phyloP scores from a whole-genome alignment of 805 yeast species.

The Myxozyma neotropica region DNA sequence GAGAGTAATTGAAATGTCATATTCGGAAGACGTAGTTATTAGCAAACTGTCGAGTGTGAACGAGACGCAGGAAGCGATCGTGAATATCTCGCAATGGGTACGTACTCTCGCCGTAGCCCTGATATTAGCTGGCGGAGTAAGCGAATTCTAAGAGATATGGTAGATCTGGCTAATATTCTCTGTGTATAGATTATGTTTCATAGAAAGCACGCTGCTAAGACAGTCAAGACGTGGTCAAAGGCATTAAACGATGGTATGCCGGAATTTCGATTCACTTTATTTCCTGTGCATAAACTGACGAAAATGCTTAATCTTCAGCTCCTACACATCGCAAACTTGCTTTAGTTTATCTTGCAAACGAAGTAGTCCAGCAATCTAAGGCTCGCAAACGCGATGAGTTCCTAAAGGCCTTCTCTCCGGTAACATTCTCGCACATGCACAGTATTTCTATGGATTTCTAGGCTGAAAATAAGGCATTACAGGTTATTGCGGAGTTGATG shows the following conservation, averaged over 20 bases:
- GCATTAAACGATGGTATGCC: conserved; percentile 40
- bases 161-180: too few species aligned
- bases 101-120: conserved; percentile 30
- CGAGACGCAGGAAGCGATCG: conserved; percentile 73
- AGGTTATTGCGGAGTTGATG: conserved; percentile 45
- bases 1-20: conserved; percentile 46
- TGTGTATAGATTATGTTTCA: conserved; percentile 56
- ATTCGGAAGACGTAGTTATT: conserved; percentile 53
- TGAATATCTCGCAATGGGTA: conserved; percentile 73
- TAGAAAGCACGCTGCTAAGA: conserved; percentile 56
- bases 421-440: too few species aligned
- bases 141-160: too few species aligned
- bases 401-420: conserved; percentile 56
- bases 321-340: conserved; percentile 53
- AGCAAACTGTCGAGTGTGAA: conserved; percentile 46
- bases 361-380: conserved; percentile 76
- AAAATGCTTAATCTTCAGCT: conserved; percentile 28
- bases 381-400: conserved; percentile 63
- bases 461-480: too few species aligned
- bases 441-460: too few species aligned
- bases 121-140: too few species aligned
- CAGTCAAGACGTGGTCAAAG: conserved; percentile 58
- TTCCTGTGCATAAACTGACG: neutral
- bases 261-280: neutral
- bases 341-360: conserved; percentile 73